Evolutionary conservation across 108 stramenopile genomes (phyloP).

Genomic region (Skeletonema costatum): DNA sequence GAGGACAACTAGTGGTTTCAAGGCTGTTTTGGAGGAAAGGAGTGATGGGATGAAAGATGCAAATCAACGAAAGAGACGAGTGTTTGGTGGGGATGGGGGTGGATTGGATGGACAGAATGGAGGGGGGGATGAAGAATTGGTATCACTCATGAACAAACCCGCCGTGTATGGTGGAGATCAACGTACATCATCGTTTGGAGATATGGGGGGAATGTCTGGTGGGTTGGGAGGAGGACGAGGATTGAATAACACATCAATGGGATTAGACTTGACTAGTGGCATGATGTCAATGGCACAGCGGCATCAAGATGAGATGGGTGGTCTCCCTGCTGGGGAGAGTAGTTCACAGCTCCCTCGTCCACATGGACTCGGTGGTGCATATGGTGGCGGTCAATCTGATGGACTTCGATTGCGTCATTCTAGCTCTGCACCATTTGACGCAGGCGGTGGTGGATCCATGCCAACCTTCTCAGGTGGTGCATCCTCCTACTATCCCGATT

Average conservation of each 20-base stretch:
- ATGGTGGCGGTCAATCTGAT: constrained; percentile 12
- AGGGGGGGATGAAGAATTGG: constrained; percentile 55
- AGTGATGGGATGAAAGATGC: constrained; percentile 82
- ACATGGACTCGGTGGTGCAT: constrained; percentile 30
- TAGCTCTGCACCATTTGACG: constrained; percentile 31
- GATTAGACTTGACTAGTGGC: constrained; percentile 84
- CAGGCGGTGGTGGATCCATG: constrained; percentile 6
- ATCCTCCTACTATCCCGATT: constrained; percentile 49
- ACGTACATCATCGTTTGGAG: constrained; percentile 18
- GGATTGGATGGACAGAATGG: constrained; percentile 32
- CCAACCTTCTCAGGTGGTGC: constrained; percentile 32
- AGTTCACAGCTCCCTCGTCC: constrained; percentile 52
- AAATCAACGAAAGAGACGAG: constrained; percentile 65
- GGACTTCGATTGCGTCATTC: constrained; percentile 36
- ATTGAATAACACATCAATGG: constrained; percentile 48
- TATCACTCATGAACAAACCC: constrained; percentile 68
- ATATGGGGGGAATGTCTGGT: constrained; percentile 3
- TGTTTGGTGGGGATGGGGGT: constrained; percentile 58
- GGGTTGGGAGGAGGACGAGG: constrained; percentile 27
- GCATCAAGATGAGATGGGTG: constrained; percentile 52
- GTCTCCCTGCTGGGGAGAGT: constrained; percentile 48
- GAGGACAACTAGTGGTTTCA: constrained; percentile 79
- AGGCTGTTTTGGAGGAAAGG: constrained; percentile 78
- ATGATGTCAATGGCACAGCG: constrained; percentile 68
- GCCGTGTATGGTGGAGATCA: constrained; percentile 54